Evolutionary conservation across 2,329 filamentous ascomycete genomes (phyloP).

Genomic region (Aureobasidium lini): DNA sequence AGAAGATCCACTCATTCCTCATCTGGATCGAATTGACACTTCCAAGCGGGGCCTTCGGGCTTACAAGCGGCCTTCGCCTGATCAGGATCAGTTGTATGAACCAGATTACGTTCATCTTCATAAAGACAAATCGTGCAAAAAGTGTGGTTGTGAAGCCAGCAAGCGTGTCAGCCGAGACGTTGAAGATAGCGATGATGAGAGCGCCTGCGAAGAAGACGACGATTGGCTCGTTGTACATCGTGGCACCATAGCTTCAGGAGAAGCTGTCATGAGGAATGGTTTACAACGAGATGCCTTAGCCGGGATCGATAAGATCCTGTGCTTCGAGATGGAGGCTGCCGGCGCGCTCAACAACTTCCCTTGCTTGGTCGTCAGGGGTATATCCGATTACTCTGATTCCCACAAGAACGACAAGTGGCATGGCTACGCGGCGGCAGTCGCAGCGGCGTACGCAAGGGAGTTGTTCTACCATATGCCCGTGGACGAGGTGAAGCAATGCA

Average conservation of each 20-base stretch:
- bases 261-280: slow-evolving; percentile 27
- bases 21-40: neutral
- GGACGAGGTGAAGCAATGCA: slow-evolving; percentile 1
- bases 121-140: neutral
- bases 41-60: neutral
- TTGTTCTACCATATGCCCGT: slow-evolving; percentile 4
- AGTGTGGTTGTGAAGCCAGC: neutral
- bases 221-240: slow-evolving; percentile 16
- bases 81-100: neutral
- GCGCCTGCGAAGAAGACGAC: neutral
- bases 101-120: neutral
- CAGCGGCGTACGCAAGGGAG: slow-evolving; percentile 17
- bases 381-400: slow-evolving; percentile 20
- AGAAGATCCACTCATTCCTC: neutral
- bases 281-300: slow-evolving; percentile 11
- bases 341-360: slow-evolving; percentile 19
- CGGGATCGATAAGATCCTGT: slow-evolving; percentile 19
- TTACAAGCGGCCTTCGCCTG: neutral
- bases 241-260: slow-evolving; percentile 21
- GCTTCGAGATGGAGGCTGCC: slow-evolving; percentile 22
- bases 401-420: slow-evolving; percentile 22
- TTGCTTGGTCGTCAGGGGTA: slow-evolving; percentile 21
- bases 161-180: neutral
- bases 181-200: neutral
- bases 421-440: slow-evolving; percentile 19